phyloP scores from a whole-genome alignment of 306 rosid species.

The Ormosia emarginata region DNA sequence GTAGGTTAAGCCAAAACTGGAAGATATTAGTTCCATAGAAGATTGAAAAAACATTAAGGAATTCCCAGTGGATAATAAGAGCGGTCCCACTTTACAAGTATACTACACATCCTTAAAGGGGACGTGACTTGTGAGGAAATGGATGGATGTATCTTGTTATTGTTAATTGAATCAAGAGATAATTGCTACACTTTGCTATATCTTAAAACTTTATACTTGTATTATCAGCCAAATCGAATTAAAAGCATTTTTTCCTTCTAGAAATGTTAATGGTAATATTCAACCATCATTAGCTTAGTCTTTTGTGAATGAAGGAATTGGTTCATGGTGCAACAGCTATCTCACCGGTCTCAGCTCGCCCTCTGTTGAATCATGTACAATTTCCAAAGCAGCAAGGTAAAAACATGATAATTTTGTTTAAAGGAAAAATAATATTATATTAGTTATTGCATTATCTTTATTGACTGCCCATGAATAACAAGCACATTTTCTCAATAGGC shows the following conservation, averaged over 20 bases:
- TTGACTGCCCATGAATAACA: neutral
- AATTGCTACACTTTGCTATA: neutral
- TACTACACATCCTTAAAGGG: neutral
- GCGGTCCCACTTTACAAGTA: neutral
- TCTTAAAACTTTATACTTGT: neutral
- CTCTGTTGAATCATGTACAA: constrained; percentile 61
- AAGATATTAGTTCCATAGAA: neutral
- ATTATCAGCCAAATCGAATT: neutral
- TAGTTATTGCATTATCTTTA: constrained; percentile 1
- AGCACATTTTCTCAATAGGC: neutral
- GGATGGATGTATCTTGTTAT: constrained; percentile 7
- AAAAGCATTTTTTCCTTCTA: neutral
- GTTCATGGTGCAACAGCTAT: constrained; percentile 58
- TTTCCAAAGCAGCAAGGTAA: constrained; percentile 84
- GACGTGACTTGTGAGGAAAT: constrained; percentile 9
- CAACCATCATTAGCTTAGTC: constrained; percentile 15
- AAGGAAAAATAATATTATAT: neutral
- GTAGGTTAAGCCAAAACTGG: neutral
- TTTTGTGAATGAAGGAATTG: constrained; percentile 59
- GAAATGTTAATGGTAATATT: neutral
- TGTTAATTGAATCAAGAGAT: constrained; percentile 10
- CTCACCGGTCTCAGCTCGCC: constrained; percentile 53
- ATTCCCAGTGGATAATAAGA: neutral
- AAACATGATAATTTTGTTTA: neutral
- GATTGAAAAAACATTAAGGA: neutral